Evolutionary conservation across 148 eudicot species (phyloP), one percentile per base, ranked within the genome.

Genomic region (Chenopodium quinoa): DNA sequence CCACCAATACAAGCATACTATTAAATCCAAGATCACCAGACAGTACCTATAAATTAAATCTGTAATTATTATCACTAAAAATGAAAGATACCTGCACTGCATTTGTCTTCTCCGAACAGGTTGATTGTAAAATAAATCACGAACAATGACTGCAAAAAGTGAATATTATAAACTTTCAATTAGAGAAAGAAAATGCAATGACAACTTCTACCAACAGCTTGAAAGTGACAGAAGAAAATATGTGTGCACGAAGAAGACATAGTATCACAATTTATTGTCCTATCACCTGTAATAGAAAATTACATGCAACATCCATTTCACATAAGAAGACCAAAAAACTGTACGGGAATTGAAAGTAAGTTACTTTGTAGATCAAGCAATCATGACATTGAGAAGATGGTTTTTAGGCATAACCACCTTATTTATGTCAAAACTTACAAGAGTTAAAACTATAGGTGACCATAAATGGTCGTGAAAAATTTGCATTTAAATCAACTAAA

Each of bases 61-160:
- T 4, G 14, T 54, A 70, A 22, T 65, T 77, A 31, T 50, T 27
- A 54, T 40, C 27, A 29, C n/a, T 27, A 62, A 52, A 52, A 63
- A 52, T 16, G 63, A 37, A 85, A 76, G 73, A 76, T 84, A 96
- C 99, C 97, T 91, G 85, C 93, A 91, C 77, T 91, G 92, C 81
- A 94, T 87, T 71, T 90, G 95, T 81, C 87, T 91, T 87, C 97
- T 91, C 74, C 98, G 89, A 75, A 96, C 99, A 83, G 99, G 99
- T 84, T 96, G 99, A 84, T 93, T 94, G 92, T 94, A 94, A 86
- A 94, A 96, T 63, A 94, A 83, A 85, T 96, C 99, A 75, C 89
- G 98, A 81, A 91, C 97, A 77, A 80, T 87, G 48, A 96, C 99
- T 96, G 93, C 87, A 87, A 56, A 63, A 58, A 23, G 75, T 32